Base-by-base conservation (phyloP, 176 grass and related monocot genomes). In the Avena eriantha region DNA sequence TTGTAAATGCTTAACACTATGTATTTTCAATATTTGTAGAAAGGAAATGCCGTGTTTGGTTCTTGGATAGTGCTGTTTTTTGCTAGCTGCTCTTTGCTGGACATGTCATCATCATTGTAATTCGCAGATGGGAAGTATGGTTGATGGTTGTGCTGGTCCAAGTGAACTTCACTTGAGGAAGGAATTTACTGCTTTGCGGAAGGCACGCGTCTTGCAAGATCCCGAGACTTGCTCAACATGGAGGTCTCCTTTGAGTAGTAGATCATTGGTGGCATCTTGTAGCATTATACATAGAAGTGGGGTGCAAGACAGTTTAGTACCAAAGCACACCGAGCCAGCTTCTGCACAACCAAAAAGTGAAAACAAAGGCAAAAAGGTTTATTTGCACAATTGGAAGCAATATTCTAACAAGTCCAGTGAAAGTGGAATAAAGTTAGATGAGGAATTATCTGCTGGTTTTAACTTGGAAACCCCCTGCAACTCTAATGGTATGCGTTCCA, bases 311-410 rank as follows among this genome's bases (percentile, higher is more conserved):
- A 77, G 65, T 67, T 63, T 75, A 84, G 66, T 36, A 34, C 61
- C 79, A 79, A 94, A 61, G 71, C 66, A 67, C 56, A 64, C 11
- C 5, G 79, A 83, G 22, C 89, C 88, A 58, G 57, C 73, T 60
- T 74, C 57, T 61, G 67, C 77, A 31, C 77, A 69, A 82, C 23
- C 80, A 63, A 92, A 81, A 87, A 35, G 77, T 85, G 76, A 87
- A 87, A 92, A 90, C 49, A 92, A 87, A 73, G 54, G 34, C 43
- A 91, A 90, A 86, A 96, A 91, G 35, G 89, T 95, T 54, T 95
- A 93, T 76, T 87, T 95, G 47, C 93, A 91, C 71, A 97, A 97
- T 87, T 97, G 95, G 95, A 97, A 87, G 83, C 81, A 94, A 56
- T 83, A 87, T 71, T 94, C 95, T 86, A 68, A 69, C 50, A 97